These are phyloP conservation scores for Tremella fuciformis DNA, from an alignment of 768 basidiomycete species.

Conservation along the genomic window DNA sequence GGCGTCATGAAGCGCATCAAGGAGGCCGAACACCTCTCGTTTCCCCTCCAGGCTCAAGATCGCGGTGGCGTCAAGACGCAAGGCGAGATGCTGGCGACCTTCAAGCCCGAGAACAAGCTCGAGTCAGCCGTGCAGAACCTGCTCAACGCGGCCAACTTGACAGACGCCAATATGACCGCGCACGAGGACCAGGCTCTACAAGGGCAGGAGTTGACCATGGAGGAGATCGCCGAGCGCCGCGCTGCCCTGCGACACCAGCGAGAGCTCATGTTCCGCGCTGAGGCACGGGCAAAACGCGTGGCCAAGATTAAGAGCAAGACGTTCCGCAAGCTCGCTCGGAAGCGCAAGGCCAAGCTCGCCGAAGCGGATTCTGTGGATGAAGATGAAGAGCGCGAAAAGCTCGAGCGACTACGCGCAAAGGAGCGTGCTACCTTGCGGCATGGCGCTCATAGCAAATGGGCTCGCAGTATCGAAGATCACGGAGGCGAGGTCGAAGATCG, in stretches of 20 bases:
- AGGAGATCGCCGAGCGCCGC: conserved; percentile 79
- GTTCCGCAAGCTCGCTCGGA: conserved; percentile 78
- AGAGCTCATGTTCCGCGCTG: conserved; percentile 89
- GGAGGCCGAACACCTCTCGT: conserved; percentile 60
- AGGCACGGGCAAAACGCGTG: conserved; percentile 80
- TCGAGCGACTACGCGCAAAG: conserved; percentile 74
- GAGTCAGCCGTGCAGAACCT: conserved; percentile 81
- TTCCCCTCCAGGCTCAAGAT: conserved; percentile 47
- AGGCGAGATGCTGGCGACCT: conserved; percentile 53
- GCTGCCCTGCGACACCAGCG: conserved; percentile 81
- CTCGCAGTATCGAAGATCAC: conserved; percentile 43
- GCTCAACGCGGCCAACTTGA: conserved; percentile 74
- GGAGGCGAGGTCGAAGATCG: conserved; percentile 62
- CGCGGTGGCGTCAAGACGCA: conserved; percentile 45
- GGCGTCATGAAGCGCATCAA: conserved; percentile 86
- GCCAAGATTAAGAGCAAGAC: conserved; percentile 95
- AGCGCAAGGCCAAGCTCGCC: conserved; percentile 67
- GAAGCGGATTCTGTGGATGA: conserved; percentile 58
- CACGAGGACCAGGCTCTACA: conserved; percentile 70
- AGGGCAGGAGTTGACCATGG: conserved; percentile 74
- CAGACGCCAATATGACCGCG: conserved; percentile 71
- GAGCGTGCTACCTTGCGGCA: conserved; percentile 88
- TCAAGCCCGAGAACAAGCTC: conserved; percentile 82
- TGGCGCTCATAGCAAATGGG: conserved; percentile 68
- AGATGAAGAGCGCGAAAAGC: conserved; percentile 62